Percentiles rank a stretch among this genome's conserved stretches.
phyloP scores from a whole-genome alignment of 176 grass and related monocot genomes.

The Triticum monococcum region DNA sequence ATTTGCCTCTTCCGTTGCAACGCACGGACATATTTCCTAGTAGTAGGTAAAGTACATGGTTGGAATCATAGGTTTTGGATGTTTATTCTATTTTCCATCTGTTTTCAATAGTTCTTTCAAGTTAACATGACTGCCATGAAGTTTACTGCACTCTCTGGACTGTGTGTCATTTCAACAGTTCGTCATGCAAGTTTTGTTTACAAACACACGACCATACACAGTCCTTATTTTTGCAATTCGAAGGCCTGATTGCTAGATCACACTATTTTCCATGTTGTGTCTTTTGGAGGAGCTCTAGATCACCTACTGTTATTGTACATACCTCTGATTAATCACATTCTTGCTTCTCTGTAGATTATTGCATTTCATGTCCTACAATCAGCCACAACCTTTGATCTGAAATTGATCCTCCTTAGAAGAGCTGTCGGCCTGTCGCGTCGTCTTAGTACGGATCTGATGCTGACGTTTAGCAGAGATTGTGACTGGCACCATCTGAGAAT shows the following conservation, averaged over 20 bases:
- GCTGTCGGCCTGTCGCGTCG: constrained; percentile 9
- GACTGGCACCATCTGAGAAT: neutral
- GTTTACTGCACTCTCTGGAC: neutral
- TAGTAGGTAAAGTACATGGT: no score
- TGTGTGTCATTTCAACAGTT: neutral
- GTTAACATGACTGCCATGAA: neutral
- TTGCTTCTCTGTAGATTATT: neutral
- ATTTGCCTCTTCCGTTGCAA: no score
- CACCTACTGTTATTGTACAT: neutral
- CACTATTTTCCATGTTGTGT: neutral
- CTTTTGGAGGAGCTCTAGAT: neutral
- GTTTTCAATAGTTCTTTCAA: neutral
- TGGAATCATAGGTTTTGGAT: neutral
- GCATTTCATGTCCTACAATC: neutral
- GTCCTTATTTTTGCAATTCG: neutral
- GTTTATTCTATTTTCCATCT: neutral
- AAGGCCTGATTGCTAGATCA: neutral
- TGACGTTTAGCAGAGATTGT: neutral
- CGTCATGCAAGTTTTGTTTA: neutral
- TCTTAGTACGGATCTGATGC: neutral
- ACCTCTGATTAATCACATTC: neutral
- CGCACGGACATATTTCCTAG: no score
- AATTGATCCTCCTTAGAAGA: neutral
- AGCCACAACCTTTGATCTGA: constrained; percentile 2
- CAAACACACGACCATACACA: neutral